phyloP scores from a whole-genome alignment of 139 green algal species.

The Micromonas pusilla region DNA sequence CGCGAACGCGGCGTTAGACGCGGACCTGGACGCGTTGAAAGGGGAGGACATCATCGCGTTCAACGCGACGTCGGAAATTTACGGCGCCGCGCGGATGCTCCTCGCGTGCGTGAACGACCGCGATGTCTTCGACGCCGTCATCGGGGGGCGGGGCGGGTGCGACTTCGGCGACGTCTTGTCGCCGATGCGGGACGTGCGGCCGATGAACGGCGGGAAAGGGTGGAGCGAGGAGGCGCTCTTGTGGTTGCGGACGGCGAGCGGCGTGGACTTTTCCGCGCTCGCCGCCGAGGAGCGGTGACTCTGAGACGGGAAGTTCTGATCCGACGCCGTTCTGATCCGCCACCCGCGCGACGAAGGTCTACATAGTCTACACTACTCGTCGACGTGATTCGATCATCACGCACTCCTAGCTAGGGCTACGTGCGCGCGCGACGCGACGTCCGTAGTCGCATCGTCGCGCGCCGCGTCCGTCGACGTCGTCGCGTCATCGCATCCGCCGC shows the following conservation, averaged over 20 bases:
- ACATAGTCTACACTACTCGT: not conserved
- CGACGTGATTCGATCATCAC: not conserved
- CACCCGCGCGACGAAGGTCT: not conserved
- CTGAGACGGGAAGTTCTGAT: not conserved
- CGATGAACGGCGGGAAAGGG: not conserved
- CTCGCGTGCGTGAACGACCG: constrained; percentile 11
- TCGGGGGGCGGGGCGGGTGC: not conserved
- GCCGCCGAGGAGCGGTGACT: not conserved
- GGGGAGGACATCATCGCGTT: not conserved
- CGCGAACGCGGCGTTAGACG: not conserved
- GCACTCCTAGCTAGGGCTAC: too few species aligned
- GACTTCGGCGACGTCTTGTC: not conserved
- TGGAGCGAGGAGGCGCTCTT: constrained; percentile 7
- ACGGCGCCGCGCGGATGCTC: constrained; percentile 2
- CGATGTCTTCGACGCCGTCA: not conserved
- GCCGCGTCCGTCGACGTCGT: too few species aligned
- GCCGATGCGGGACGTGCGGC: not conserved
- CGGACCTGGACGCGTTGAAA: not conserved
- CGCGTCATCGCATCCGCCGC: not conserved
- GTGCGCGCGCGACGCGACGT: too few species aligned
- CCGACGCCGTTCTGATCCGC: not conserved
- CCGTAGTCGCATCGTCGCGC: too few species aligned
- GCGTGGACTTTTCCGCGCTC: not conserved
- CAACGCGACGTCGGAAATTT: not conserved
- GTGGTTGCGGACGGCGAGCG: not conserved